Evolutionary conservation across 306 rosid genomes (phyloP).

Genomic region (Cucumis melo): DNA sequence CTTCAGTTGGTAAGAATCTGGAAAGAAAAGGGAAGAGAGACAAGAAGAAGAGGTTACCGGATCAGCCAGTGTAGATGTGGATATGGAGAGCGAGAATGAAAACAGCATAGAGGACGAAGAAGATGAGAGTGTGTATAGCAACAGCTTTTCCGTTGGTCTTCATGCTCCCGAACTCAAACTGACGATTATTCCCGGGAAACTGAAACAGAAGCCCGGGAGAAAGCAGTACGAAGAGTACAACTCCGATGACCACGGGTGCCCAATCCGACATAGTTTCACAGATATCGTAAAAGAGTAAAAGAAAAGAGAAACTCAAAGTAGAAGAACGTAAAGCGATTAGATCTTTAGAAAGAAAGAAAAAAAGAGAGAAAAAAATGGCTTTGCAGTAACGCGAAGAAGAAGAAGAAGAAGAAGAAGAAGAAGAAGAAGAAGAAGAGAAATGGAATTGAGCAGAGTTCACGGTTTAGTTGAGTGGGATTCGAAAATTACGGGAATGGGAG

Average conservation of each 20-base stretch:
- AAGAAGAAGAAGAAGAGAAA: not conserved
- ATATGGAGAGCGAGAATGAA: slow-evolving; percentile 56
- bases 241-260: slow-evolving; percentile 90
- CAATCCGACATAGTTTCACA: slow-evolving; percentile 60
- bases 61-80: slow-evolving; percentile 80
- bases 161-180: slow-evolving; percentile 69
- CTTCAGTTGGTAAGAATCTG: not conserved
- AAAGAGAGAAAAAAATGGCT: not conserved
- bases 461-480: not conserved
- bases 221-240: slow-evolving; percentile 73
- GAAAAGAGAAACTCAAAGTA: not conserved
- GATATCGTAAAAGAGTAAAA: not conserved
- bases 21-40: not conserved
- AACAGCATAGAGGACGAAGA: slow-evolving; percentile 57
- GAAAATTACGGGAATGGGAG: not conserved
- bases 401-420: not conserved
- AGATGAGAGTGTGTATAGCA: slow-evolving; percentile 75
- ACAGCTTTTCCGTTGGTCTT: slow-evolving; percentile 88
- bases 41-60: not conserved
- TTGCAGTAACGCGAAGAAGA: not conserved
- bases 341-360: not conserved
- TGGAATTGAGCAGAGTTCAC: not conserved
- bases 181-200: slow-evolving; percentile 57
- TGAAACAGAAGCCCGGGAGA: slow-evolving; percentile 77
- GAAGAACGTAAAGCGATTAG: not conserved